Evolutionary conservation across 352 stramenopile genomes (phyloP), one percentile per base, ranked within the genome.

Genomic region (Hyaloperonospora brassicae): DNA sequence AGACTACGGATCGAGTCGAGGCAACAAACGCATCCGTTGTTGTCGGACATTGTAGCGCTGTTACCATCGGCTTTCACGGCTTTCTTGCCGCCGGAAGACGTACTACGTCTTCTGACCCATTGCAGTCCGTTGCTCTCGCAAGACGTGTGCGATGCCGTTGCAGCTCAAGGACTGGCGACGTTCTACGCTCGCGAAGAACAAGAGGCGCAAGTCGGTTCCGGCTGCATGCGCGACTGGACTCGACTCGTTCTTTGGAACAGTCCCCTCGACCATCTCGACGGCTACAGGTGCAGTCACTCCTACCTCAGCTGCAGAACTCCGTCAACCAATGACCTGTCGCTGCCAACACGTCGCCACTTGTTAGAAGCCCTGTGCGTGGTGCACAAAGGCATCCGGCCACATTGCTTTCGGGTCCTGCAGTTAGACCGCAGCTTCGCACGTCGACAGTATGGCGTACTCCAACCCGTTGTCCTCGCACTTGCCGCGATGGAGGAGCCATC

Each of bases 341-440:
- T 65, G 13, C 61, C 61, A 24, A 51, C 51, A 31, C 30, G 56
- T 31, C 31, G 49, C 13, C 50, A 66, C 24, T 53, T 70, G 31
- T 57, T 66, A 27, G 44, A 66, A 49, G 57, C 62, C 46, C 61
- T 66, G 53, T 70, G 58, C 51, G 47, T 66, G 34, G 42, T 64
- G 46, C 48, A 61, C 50, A 44, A 52, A 55, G 62, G 62, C 10
- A 64, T 64, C 7, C 25, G 59, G 24, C 58, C 52, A 4, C 53
- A 70, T 39, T 70, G 58, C 55, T 66, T 62, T 22, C 38, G 57
- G 8, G 52, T 65, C 21, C 61, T 69, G 51, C 61, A 69, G 30
- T 22, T 65, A 41, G 61, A 65, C 36, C 56, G 62, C 11, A 66
- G 23, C 42, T 66, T 70, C 11, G 57, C 66, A 17, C 62, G 45